A percentile compares a stretch with the other conserved stretches of the same genome.
These are phyloP conservation scores for Amanita molliuscula DNA, from an alignment of 768 basidiomycete species.

Conservation along the genomic window DNA sequence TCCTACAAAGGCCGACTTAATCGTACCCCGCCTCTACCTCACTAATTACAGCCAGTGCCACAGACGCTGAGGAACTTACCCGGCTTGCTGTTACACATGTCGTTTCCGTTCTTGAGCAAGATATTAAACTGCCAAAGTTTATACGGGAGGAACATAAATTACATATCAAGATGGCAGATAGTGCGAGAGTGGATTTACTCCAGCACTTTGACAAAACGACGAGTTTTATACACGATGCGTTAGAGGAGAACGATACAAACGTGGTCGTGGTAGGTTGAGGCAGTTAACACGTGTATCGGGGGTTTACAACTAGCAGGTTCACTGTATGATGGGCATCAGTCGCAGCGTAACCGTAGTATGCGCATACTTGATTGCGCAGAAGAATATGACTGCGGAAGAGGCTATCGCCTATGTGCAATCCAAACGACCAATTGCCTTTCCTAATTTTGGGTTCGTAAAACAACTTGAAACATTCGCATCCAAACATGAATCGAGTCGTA, in stretches of 20 bases:
- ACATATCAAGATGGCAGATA: constrained; percentile 26
- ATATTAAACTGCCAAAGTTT: constrained; percentile 32
- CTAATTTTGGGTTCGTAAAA: constrained; percentile 56
- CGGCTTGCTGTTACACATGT: constrained; percentile 66
- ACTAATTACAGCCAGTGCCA: constrained; percentile 52
- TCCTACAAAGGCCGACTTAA: constrained; percentile 11
- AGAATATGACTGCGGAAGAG: constrained; percentile 39
- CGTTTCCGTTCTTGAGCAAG: constrained; percentile 49
- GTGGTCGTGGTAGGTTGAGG: constrained; percentile 37
- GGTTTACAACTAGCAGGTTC: constrained; percentile 38
- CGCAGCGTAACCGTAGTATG: constrained; percentile 68
- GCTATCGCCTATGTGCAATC: constrained; percentile 45
- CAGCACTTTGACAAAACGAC: too few relatives aligned
- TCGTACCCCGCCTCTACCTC: constrained; percentile 46
- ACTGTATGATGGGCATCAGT: constrained; percentile 69
- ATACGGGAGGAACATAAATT: constrained; percentile 33
- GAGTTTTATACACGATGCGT: too few relatives aligned
- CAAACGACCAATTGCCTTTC: constrained; percentile 49
- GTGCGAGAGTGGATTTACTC: too few relatives aligned
- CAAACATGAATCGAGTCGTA: constrained; percentile 12
- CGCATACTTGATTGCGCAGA: constrained; percentile 54
- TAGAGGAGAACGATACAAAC: constrained; percentile 22
- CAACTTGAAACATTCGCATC: constrained; percentile 39
- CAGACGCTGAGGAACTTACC: constrained; percentile 32
- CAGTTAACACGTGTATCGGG: background rate